Percentiles rank a stretch among this genome's conserved stretches.
These are phyloP conservation scores for Cyberlindnera mrakii DNA, from an alignment of 805 yeast genomes.

Conservation along the genomic window DNA sequence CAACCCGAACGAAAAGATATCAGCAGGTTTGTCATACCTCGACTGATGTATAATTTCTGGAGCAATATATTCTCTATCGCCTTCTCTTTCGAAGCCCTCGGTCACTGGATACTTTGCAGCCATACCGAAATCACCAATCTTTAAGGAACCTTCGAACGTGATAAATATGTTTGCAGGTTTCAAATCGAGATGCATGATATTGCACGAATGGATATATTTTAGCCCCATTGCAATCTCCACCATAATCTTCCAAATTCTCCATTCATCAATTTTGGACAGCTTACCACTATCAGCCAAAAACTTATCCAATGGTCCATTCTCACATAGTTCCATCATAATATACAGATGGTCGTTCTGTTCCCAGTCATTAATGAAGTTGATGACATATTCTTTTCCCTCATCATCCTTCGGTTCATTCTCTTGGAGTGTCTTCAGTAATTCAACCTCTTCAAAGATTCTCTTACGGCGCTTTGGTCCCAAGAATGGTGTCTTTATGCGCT, in stretches of 20 bases:
- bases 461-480: slow-evolving; percentile 51
- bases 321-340: slow-evolving; percentile 93
- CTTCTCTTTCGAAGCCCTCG: slow-evolving; percentile 77
- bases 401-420: slow-evolving; percentile 35
- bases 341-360: slow-evolving; percentile 69
- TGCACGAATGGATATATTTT: slow-evolving; percentile 70
- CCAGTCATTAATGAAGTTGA: slow-evolving; percentile 82
- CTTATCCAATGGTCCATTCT: slow-evolving; percentile 82
- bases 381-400: slow-evolving; percentile 72
- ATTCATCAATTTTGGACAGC: slow-evolving; percentile 79
- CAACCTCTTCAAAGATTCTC: slow-evolving; percentile 70
- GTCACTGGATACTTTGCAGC: slow-evolving; percentile 77
- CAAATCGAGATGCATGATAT: slow-evolving; percentile 79
- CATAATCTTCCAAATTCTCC: slow-evolving; percentile 95
- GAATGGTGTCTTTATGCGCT: slow-evolving; percentile 68
- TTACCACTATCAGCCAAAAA: slow-evolving; percentile 76
- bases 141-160: slow-evolving; percentile 89
- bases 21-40: slow-evolving; percentile 86
- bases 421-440: slow-evolving; percentile 44
- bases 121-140: slow-evolving; percentile 96
- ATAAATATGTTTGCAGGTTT: slow-evolving; percentile 94
- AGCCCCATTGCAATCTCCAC: slow-evolving; percentile 79
- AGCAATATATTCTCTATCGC: slow-evolving; percentile 95
- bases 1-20: slow-evolving; percentile 88
- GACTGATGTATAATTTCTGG: slow-evolving; percentile 87